Base-by-base conservation (phyloP, 805 yeast genomes). In the Teunomyces funiuensis region DNA sequence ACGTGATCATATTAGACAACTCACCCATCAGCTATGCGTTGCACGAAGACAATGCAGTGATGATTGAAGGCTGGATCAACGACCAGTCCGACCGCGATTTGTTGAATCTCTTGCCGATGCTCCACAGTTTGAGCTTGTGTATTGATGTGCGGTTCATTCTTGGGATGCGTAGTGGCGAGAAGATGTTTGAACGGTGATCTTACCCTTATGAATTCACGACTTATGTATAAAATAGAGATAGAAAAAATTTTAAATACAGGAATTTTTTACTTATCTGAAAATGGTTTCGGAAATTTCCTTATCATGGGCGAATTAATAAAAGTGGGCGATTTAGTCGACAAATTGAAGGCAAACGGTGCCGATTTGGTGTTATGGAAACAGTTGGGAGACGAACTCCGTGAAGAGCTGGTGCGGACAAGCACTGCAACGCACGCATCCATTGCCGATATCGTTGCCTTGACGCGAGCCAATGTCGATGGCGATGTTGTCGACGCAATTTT, bases 21-120 rank as follows among this genome's bases (percentile, higher is more conserved):
- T 88, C 97, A 8, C 98, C 98, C 1, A 77, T 89, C 18, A 85
- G 95, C 55, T 93, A 87, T 60, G 82, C 88, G 11, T 66, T 79
- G 60, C 90, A 91, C 60, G 87, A 82, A 44, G 83, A 83, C 50
- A 93, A 93, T 56, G 99, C 96, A 1, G 83, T 93, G 16, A 82
- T 85, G 67, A 88, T 93, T 5, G 97, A 90, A 64, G 98, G 99
- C 34, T 93, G 99, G 99, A 88, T 93, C 47, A 88, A 86, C 57
- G 99, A 93, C 63, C 96, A 95, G n/a, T 78, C 83, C 27, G 99
- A 93, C 57, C 71, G 82, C 16, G 96, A 88, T 54, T 67, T 93
- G 44, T 68, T 93, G 62, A 82, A 88, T 53, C 65, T 93, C 39
- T 61, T 93, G 31, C 98, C 99, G 1, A 66, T 93, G 55, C 65